Percentiles rank a stretch among this genome's conserved stretches.
Evolutionary conservation across 768 basidiomycete genomes (phyloP).

Genomic region (Russula vinacea): DNA sequence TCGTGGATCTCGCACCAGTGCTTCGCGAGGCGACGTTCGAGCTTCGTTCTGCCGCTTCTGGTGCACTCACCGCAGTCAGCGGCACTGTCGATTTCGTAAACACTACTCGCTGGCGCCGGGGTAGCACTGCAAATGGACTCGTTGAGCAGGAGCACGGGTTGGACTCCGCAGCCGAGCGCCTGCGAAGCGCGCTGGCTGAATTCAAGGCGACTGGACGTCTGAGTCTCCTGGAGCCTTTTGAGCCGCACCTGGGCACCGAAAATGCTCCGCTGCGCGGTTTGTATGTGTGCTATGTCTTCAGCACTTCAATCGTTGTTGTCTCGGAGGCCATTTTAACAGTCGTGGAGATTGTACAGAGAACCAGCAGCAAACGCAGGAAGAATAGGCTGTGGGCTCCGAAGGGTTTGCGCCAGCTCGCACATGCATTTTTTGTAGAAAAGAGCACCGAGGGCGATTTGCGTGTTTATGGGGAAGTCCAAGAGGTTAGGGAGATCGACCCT

Average conservation of each 20-base stretch:
- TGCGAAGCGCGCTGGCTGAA: conserved; percentile 34
- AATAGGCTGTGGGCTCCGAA: conserved; percentile 52
- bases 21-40: conserved; percentile 38
- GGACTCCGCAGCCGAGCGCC: conserved; percentile 33
- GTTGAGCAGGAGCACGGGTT: conserved; percentile 30
- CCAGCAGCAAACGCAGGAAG: conserved; percentile 39
- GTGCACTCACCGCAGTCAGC: conserved; percentile 34
- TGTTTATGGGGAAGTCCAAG: conserved; percentile 35
- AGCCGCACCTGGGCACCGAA: conserved; percentile 36
- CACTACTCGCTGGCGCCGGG: conserved; percentile 36
- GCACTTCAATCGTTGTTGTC: conserved; percentile 43
- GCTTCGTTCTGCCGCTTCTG: conserved; percentile 37
- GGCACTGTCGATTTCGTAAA: conserved; percentile 38
- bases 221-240: conserved; percentile 45
- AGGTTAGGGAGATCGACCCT: conserved; percentile 33
- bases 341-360: conserved; percentile 39
- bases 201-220: conserved; percentile 39
- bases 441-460: conserved; percentile 32
- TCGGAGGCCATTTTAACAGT: conserved; percentile 40
- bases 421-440: conserved; percentile 34
- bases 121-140: conserved; percentile 28
- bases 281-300: conserved; percentile 51
- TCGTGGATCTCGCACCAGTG: conserved; percentile 39
- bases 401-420: conserved; percentile 40
- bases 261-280: conserved; percentile 42